Percentiles rank a stretch among this genome's conserved stretches.
These are phyloP conservation scores for Cladosporium phlei DNA, from an alignment of 2,329 filamentous ascomycete genomes.

Conservation along the genomic window DNA sequence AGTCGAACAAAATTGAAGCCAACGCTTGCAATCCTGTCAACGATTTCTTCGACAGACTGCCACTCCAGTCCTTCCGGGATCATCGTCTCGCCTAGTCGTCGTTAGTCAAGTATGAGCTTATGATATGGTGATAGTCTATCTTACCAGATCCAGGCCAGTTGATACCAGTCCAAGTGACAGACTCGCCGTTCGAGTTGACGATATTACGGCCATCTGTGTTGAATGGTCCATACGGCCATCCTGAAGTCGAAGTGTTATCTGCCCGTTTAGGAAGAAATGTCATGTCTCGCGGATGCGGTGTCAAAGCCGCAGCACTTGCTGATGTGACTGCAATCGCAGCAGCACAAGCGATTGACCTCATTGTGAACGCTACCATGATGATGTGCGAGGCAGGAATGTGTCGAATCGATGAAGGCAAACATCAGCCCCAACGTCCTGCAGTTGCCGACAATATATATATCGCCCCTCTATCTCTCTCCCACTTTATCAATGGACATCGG, in stretches of 20 bases:
- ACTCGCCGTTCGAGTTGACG: constrained; percentile 19
- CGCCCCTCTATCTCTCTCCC: no score
- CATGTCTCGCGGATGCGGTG: constrained; percentile 8
- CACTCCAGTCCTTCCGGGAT: constrained; percentile 33
- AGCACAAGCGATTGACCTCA: constrained; percentile 7
- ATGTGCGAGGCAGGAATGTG: background rate
- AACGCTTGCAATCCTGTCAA: constrained; percentile 28
- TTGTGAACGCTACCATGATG: background rate
- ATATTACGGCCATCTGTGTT: constrained; percentile 28
- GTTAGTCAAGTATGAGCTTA: background rate
- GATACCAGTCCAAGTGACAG: constrained; percentile 29
- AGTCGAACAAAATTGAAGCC: constrained; percentile 34
- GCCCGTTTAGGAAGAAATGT: constrained; percentile 4
- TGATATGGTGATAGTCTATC: background rate
- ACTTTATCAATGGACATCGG: constrained; percentile 6
- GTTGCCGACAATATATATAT: constrained; percentile 2
- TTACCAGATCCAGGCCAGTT: constrained; percentile 31
- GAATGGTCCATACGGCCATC: constrained; percentile 32
- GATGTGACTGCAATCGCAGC: constrained; percentile 4
- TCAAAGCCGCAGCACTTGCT: background rate
- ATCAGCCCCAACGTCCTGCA: background rate
- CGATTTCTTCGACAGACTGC: constrained; percentile 25
- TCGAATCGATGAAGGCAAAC: background rate
- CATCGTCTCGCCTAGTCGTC: constrained; percentile 26
- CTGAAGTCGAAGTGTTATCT: constrained; percentile 5